Conservation (phyloP, 495 filamentous ascomycete species). For the Aspergillus steynii region DNA sequence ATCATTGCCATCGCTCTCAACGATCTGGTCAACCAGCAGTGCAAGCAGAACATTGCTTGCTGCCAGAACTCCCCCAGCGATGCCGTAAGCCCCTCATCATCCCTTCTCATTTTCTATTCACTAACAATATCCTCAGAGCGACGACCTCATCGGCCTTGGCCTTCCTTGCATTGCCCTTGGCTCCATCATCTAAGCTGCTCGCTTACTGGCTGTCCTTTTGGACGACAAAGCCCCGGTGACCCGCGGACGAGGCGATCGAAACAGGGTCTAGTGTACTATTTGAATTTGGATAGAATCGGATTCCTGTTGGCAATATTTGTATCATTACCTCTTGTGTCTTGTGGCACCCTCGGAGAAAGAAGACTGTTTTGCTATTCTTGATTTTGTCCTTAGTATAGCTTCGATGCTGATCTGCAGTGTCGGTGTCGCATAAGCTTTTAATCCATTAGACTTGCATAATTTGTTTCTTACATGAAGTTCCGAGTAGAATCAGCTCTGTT, state of each 20-base stretch:
- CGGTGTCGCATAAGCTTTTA: not conserved
- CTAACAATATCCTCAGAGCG: conserved; percentile 25
- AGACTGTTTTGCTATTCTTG: conserved; percentile 31
- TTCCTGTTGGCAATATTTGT: conserved; percentile 32
- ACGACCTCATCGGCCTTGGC: conserved; percentile 43
- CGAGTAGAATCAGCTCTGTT: no score
- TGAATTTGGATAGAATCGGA: conserved; percentile 26
- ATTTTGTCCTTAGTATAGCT: not conserved
- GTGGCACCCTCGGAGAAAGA: conserved; percentile 42
- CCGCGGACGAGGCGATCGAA: conserved; percentile 23
- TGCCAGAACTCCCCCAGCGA: conserved; percentile 46
- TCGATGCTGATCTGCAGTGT: no score
- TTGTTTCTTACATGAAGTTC: no score
- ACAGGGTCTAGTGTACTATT: conserved; percentile 23
- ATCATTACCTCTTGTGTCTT: conserved; percentile 37
- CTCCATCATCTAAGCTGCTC: conserved; percentile 44
- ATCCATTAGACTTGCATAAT: not conserved
- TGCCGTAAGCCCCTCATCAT: conserved; percentile 29
- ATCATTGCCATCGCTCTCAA: conserved; percentile 29
- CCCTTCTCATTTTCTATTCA: not conserved
- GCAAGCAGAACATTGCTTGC: conserved; percentile 54
- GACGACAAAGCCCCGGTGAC: conserved; percentile 13
- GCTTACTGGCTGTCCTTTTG: conserved; percentile 19
- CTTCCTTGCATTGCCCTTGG: conserved; percentile 50
- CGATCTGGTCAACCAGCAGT: conserved; percentile 46